phyloP scores from a whole-genome alignment of 768 basidiomycete species.

The Pholiota conissans region DNA sequence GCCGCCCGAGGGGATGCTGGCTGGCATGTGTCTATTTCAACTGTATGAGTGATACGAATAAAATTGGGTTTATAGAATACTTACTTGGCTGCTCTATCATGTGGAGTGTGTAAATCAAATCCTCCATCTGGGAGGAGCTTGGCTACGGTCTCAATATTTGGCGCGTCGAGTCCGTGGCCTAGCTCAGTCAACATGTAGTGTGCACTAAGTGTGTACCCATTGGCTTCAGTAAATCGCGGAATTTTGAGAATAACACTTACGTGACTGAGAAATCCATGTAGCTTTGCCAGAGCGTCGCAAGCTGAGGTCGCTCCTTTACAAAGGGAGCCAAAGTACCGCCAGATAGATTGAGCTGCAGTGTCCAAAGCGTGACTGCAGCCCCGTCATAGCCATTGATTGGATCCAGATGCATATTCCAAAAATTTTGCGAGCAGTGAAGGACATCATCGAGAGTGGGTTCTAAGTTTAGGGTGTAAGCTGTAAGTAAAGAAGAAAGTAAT shows the following conservation, averaged over 20 bases:
- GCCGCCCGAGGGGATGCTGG: slow-evolving; percentile 4
- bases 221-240: not conserved
- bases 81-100: slow-evolving; percentile 11
- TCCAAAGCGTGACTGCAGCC: slow-evolving; percentile 8
- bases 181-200: slow-evolving; percentile 10
- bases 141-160: slow-evolving; percentile 8
- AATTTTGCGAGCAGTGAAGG: slow-evolving; percentile 5
- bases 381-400: slow-evolving; percentile 10
- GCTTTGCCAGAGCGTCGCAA: slow-evolving; percentile 3
- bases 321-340: slow-evolving; percentile 10
- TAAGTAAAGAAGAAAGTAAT: not conserved
- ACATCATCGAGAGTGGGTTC: slow-evolving; percentile 6
- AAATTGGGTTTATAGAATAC: not conserved
- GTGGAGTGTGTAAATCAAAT: slow-evolving; percentile 12
- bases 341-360: slow-evolving; percentile 9
- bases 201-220: not conserved
- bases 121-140: not conserved
- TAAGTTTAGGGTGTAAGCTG: not conserved
- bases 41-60: not conserved
- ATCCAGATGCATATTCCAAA: slow-evolving; percentile 13
- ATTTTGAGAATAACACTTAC: not conserved
- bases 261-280: slow-evolving; percentile 4
- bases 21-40: slow-evolving; percentile 8
- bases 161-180: slow-evolving; percentile 11
- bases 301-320: slow-evolving; percentile 5